Evolutionary conservation across 2,329 filamentous ascomycete species (phyloP).

Genomic region (Aspergillus sp.): DNA sequence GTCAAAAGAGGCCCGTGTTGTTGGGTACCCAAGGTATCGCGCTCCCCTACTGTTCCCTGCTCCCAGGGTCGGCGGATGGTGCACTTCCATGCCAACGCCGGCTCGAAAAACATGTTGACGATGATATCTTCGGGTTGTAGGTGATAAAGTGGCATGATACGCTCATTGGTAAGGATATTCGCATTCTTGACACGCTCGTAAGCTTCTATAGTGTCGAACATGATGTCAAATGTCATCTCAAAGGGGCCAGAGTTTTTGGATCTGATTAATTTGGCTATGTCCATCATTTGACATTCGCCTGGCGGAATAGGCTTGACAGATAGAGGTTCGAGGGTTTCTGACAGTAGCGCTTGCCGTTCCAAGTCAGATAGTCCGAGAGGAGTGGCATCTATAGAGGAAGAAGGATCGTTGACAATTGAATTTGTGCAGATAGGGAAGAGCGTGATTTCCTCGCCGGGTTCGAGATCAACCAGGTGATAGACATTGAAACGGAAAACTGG

Average conservation of each 20-base stretch:
- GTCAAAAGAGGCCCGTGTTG: conserved; percentile 30
- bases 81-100: conserved; percentile 49
- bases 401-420: background rate
- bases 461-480: conserved; percentile 52
- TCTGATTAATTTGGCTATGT: conserved; percentile 45
- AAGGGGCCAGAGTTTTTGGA: conserved; percentile 55
- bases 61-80: conserved; percentile 41
- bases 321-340: conserved; percentile 3
- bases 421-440: background rate
- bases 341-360: background rate
- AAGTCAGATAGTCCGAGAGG: background rate
- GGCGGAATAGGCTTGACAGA: conserved; percentile 8
- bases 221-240: conserved; percentile 54
- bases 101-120: conserved; percentile 43
- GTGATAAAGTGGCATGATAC: conserved; percentile 29
- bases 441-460: conserved; percentile 17
- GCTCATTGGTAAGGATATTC: conserved; percentile 31
- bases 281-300: conserved; percentile 21
- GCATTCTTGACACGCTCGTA: conserved; percentile 40
- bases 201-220: conserved; percentile 41
- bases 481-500: conserved; percentile 46
- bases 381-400: too few species aligned
- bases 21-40: conserved; percentile 41
- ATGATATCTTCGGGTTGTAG: conserved; percentile 30
- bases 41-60: conserved; percentile 38